phyloP scores from a whole-genome alignment of 768 basidiomycete species.

The Mrakia frigida region DNA sequence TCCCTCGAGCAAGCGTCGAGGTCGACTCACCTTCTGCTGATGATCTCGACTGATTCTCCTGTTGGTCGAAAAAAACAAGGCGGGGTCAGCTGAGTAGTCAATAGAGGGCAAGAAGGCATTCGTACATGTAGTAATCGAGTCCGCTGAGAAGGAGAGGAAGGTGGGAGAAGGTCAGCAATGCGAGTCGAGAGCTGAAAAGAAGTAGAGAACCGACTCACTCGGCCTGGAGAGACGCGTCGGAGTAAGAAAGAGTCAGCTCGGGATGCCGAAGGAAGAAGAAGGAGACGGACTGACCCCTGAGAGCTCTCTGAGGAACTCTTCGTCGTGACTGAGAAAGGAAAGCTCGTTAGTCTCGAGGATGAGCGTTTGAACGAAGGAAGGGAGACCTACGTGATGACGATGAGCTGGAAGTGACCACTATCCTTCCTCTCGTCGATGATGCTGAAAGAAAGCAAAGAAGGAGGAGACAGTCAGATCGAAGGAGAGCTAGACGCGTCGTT shows the following conservation, averaged over 20 bases:
- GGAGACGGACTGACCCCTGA: constrained; percentile 46
- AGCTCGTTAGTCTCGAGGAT: constrained; percentile 62
- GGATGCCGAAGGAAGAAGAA: constrained; percentile 53
- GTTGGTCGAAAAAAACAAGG: constrained; percentile 14
- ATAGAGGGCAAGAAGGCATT: background rate
- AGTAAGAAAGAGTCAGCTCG: constrained; percentile 56
- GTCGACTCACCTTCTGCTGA: constrained; percentile 55
- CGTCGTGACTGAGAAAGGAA: constrained; percentile 16
- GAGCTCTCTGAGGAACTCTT: constrained; percentile 73
- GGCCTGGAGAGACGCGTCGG: background rate
- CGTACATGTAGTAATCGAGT: constrained; percentile 39
- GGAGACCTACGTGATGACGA: constrained; percentile 61
- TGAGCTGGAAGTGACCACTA: constrained; percentile 89
- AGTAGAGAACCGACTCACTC: background rate
- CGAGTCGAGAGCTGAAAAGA: constrained; percentile 47
- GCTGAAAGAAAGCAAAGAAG: background rate
- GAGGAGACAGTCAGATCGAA: background rate
- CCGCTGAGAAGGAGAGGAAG: constrained; percentile 31
- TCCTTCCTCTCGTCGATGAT: constrained; percentile 60
- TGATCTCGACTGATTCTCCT: constrained; percentile 74
- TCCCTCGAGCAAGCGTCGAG: background rate
- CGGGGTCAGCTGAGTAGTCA: background rate
- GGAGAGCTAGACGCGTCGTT: background rate
- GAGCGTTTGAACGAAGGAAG: background rate
- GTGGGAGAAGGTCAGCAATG: background rate